A percentile compares a stretch with the other conserved stretches of the same genome.
phyloP scores from a whole-genome alignment of 1,284 basidiomycete genomes.

The Abortiporus biennis region DNA sequence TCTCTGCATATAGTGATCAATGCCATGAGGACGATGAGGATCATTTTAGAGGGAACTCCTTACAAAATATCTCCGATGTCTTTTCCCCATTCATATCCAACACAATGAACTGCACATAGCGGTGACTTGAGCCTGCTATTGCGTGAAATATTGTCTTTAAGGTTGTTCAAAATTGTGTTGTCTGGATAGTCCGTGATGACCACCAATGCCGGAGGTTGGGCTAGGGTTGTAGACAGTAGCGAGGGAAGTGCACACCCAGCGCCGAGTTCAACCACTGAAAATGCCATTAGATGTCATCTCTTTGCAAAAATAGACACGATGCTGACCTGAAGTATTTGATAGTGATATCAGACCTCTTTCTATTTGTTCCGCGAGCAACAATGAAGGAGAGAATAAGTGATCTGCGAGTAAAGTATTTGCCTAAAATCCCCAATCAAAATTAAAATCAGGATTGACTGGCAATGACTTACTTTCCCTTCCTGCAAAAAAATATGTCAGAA shows the following conservation, averaged over 20 bases:
- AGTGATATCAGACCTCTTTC: constrained; percentile 45
- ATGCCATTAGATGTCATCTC: not conserved
- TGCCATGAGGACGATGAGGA: constrained; percentile 6
- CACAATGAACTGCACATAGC: constrained; percentile 36
- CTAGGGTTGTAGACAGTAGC: constrained; percentile 43
- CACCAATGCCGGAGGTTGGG: constrained; percentile 40
- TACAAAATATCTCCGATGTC: constrained; percentile 43
- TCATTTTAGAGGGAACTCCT: too few species aligned
- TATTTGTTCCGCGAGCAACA: constrained; percentile 59
- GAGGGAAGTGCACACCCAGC: constrained; percentile 63
- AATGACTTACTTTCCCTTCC: constrained; percentile 51
- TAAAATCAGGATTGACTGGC: not conserved
- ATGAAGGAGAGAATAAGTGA: constrained; percentile 63
- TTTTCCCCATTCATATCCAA: constrained; percentile 61
- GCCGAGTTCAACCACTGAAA: constrained; percentile 58
- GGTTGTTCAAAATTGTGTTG: constrained; percentile 48
- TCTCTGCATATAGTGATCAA: constrained; percentile 2
- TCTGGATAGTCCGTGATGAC: constrained; percentile 68
- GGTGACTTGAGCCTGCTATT: constrained; percentile 34
- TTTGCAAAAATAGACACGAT: not conserved
- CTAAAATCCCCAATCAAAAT: constrained; percentile 28
- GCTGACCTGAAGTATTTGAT: constrained; percentile 32
- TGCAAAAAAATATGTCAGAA: constrained; percentile 17
- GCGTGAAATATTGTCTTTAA: constrained; percentile 43
- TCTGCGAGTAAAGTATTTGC: constrained; percentile 67